Base-by-base conservation (phyloP, 2,329 filamentous ascomycete genomes). In the Cytospora chrysosperma region DNA sequence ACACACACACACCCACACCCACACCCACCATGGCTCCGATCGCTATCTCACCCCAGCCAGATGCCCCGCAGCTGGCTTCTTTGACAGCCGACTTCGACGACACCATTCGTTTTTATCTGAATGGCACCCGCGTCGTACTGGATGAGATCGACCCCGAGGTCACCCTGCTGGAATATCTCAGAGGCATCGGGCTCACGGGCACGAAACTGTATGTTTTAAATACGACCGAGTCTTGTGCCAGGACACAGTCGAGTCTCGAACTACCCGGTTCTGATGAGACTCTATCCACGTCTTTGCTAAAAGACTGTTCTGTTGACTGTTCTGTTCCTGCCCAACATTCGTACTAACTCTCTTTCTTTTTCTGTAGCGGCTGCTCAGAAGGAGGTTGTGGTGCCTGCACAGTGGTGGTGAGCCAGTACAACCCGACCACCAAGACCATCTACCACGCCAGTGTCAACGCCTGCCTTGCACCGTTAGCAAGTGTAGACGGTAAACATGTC, bases 371-470 rank as follows among this genome's bases (percentile, higher is more conserved):
- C 55, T 99, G 95, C 78, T 92, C 92, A 56, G 95, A 99, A 79
- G 95, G 95, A 67, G 95, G 95, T 2, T 99, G 95, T 73, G 95
- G 95, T 71, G 95, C 95, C 68, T 98, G 94, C 74, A 98, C 94
- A 51, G 92, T 98, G 53, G 93, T 99, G 32, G 85, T 99, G 49
- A 96, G 92, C 67, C 93, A 98, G 75, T 89, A 89, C 73, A 98
- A 98, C 72, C 93, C 93, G 1, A 96, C 92, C 4, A 97, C 93
- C 7, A 91, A 91, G 72, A 85, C 91, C 74, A 91, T 98, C 70
- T 98, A 98, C 73, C 94, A 99, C 81, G 95, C 95, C 63, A 96
- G 92, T 60, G 92, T 98, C 65, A 99, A 99, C 74, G 95, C 95
- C 50, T 99, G 95, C 74, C 82, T 99, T 59, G 94, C 95, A 13